These are phyloP conservation scores for Silene latifolia DNA, from an alignment of 148 eudicot species.

Conservation along the genomic window DNA sequence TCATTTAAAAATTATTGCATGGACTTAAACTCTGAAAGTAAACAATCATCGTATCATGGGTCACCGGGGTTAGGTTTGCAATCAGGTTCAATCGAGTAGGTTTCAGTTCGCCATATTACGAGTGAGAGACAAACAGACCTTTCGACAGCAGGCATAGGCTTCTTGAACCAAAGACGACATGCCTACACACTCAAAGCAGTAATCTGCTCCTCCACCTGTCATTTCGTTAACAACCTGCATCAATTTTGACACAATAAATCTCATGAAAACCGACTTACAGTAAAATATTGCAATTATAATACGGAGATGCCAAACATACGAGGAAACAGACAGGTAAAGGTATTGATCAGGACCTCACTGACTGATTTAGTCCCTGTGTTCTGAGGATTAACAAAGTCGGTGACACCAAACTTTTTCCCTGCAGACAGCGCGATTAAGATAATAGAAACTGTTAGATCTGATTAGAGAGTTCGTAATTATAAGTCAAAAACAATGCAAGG, in stretches of 20 bases:
- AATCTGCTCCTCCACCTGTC: slow-evolving; percentile 91
- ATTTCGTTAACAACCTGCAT: slow-evolving; percentile 66
- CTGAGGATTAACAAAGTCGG: slow-evolving; percentile 65
- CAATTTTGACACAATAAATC: background rate
- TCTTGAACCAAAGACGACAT: slow-evolving; percentile 66
- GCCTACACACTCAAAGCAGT: slow-evolving; percentile 91
- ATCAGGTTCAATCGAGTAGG: too few relatives aligned
- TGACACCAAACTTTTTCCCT: slow-evolving; percentile 75
- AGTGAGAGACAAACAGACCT: slow-evolving; percentile 35
- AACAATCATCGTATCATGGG: too few relatives aligned
- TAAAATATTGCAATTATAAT: too few relatives aligned
- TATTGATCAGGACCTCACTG: slow-evolving; percentile 51
- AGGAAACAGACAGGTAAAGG: background rate
- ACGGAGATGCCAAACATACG: too few relatives aligned
- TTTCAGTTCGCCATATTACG: background rate
- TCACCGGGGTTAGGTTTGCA: too few relatives aligned
- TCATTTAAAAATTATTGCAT: too few relatives aligned
- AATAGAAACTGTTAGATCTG: too few relatives aligned
- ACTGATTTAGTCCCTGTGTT: slow-evolving; percentile 34
- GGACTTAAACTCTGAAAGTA: too few relatives aligned
- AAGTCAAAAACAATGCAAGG: too few relatives aligned
- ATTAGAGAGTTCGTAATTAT: background rate
- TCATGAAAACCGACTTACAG: too few relatives aligned
- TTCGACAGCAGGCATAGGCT: slow-evolving; percentile 70
- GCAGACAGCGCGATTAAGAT: background rate